Base-by-base conservation (phyloP, 129 eudicot species). In the Chrysanthemum makinoi region DNA sequence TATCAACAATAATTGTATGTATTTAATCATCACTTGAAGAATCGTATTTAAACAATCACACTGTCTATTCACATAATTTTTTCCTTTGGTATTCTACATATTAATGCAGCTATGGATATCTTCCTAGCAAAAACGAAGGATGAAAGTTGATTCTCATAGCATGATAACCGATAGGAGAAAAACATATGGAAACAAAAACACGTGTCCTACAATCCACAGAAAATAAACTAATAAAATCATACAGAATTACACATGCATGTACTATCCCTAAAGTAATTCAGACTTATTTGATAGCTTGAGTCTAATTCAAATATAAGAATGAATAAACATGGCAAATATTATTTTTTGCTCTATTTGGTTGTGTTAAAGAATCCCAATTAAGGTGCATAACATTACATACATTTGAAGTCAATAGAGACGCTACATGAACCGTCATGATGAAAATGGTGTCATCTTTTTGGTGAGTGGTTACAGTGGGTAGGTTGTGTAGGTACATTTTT, bases 381-480 rank as follows among this genome's bases (percentile, higher is more conserved):
- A 14, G 79, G 79, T 55, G 72, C 49, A 13, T 54, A 46, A 30
- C 44, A 13, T 5, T 9, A 16, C 53, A 63, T 52, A 63, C 22
- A 73, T 66, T 46, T 43, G 54, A 77, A 69, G 70, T 70, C 35
- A 77, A 70, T 75, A 77, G 57, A 62, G 81, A 76, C 80, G 68
- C 60, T 52, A 70, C 76, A 77, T 77, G 39, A 33, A 18, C 16
- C 50, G n/a, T 53, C 19, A 24, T 73, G 77, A 73, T 15, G 49
- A 66, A 56, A 46, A 39, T 62, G 61, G 72, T 77, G 61, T 70
- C 81, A 77, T 70, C 77, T 63, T 70, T 77, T 70, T 70, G 72
- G 77, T 77, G 72, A 70, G 81, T 77, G 67, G 81, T 77, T 70
- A 63, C 54, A 53, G 81, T 77, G 71, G 80, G 80, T 67, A 75